Evolutionary conservation across 2,329 filamentous ascomycete species (phyloP), one percentile per base, ranked within the genome.

Genomic region (Phaeophleospora eucalypticola): DNA sequence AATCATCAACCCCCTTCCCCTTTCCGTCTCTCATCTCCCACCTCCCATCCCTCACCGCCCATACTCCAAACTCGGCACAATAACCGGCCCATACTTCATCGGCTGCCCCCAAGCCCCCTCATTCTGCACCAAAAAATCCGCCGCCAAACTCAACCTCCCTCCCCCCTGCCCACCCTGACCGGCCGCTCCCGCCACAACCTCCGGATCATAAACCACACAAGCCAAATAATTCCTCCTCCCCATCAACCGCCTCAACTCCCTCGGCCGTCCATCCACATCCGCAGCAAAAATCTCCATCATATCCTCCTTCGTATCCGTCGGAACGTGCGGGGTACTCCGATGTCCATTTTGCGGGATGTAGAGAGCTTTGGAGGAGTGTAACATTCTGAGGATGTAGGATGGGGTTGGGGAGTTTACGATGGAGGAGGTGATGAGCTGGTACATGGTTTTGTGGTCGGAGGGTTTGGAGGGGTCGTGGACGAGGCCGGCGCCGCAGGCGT

Each of bases 271-370:
- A 44, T 84, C 88, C 14, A 93, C 89, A 60, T 98, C 93, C 6
- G 85, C 87, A 61, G 93, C 89, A 78, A 98, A 98, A 57, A 98
- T 94, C 73, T 98, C 93, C 87, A 98, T 95, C 93, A 98, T 98
- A 70, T 98, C 93, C 68, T 98, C 93, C 70, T 98, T 97, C 38
- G 93, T 98, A 66, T 98, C 93, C 1, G 84, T 85, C 1, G 86
- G 83, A 55, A 81, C 80, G 18, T 44, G 45, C 36, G 58, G 49
- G 1, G 78, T 77, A 49, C 74, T 79, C 54, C 81, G 75, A 57
- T 83, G 80, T n/a, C 91, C 91, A 68, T 98, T 98, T 45, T 80
- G 77, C 0, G 93, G 93, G 45, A 98, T 78, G 67, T 96, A 98
- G 20, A 97, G 81, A 32, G 87, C 81, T 68, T 91, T 93, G 71